A percentile compares a stretch with the other conserved stretches of the same genome.
These are phyloP conservation scores for Penicillium fimorum DNA, from an alignment of 495 filamentous ascomycete species.

Conservation along the genomic window DNA sequence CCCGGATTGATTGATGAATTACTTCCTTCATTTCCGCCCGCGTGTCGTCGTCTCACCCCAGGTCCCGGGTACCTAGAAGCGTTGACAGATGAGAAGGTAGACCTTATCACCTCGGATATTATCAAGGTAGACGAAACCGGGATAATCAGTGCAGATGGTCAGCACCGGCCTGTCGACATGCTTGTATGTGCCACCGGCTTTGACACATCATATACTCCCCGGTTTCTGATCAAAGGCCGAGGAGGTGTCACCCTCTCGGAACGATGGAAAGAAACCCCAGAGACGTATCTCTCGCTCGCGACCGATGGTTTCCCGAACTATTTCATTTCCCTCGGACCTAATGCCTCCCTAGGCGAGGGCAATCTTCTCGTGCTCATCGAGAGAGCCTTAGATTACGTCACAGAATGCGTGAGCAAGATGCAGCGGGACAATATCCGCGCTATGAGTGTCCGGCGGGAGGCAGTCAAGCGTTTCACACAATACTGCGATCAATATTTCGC, in stretches of 20 bases:
- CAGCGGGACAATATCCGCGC: too few relatives aligned
- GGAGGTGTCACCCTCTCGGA: slow-evolving; percentile 21
- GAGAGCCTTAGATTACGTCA: slow-evolving; percentile 51
- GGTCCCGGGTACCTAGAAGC: too few relatives aligned
- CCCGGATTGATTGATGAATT: too few relatives aligned
- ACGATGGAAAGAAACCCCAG: slow-evolving; percentile 50
- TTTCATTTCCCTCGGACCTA: slow-evolving; percentile 53
- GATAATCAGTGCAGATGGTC: slow-evolving; percentile 49
- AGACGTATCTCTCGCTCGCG: slow-evolving; percentile 59
- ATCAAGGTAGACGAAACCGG: slow-evolving; percentile 45
- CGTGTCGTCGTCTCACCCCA: too few relatives aligned
- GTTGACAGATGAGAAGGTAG: slow-evolving; percentile 31
- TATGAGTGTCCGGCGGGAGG: too few relatives aligned
- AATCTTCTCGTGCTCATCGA: slow-evolving; percentile 48
- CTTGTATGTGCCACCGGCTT: slow-evolving; percentile 57
- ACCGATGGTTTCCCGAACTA: slow-evolving; percentile 66
- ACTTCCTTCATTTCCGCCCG: too few relatives aligned
- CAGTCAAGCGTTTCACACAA: too few relatives aligned
- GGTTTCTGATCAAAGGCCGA: slow-evolving; percentile 48
- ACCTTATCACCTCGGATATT: slow-evolving; percentile 43
- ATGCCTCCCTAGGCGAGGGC: slow-evolving; percentile 48
- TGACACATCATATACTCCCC: slow-evolving; percentile 48
- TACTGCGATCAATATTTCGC: too few relatives aligned
- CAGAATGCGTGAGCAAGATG: slow-evolving; percentile 48
- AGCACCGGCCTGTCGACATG: slow-evolving; percentile 38